Evolutionary conservation across 2,329 filamentous ascomycete species (phyloP), one percentile per base, ranked within the genome.

Genomic region (Colletotrichum sp.): DNA sequence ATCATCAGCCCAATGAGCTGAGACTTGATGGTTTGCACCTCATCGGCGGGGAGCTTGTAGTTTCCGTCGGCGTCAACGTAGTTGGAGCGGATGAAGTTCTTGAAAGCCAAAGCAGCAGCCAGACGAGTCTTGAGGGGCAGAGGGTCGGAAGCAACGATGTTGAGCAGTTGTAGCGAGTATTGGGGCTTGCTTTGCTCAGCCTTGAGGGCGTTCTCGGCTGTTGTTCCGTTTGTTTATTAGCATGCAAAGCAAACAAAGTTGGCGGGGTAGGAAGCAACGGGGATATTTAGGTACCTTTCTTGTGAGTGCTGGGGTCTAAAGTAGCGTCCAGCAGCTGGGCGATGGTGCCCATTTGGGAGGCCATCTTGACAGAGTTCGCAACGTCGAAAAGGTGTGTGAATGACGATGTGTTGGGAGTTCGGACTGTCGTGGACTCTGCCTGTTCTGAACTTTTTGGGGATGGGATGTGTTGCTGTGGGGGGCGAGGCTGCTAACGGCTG

Each of bases 1-100:
- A 98, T 98, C 97, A 99, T 99, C 80, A 99, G 90, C 73, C 95
- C 96, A 81, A 99, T 96, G 77, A 99, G 92, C 88, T 98, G 96
- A 82, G 93, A 92, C 88, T 99, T 99, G 89, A 99, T 98, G 59
- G 95, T 95, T 32, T 88, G 87, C 48, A 99, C 96, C 88, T 99
- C 97, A 79, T 95, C 91, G 77, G 89, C 84, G 15, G 94, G 92
- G 48, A 99, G 91, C 86, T 96, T 97, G 89, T 99, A 97, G 84
- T 94, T 94, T 82, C 97, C 96, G 86, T 98, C 95, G 83, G 98
- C 96, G 85, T 99, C 95, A 12, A 95, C 95, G 92, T 98, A 99
- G 88, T 96, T 97, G 83, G 94, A 92, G 85, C 94, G 94, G 82
- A 99, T 96, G 85, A 98, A 98, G 88, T 99, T 99, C 87, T 99